Evolutionary conservation across 2,329 filamentous ascomycete genomes (phyloP), one percentile per base, ranked within the genome.

Genomic region (Hawksworthiomyces lignivorus): DNA sequence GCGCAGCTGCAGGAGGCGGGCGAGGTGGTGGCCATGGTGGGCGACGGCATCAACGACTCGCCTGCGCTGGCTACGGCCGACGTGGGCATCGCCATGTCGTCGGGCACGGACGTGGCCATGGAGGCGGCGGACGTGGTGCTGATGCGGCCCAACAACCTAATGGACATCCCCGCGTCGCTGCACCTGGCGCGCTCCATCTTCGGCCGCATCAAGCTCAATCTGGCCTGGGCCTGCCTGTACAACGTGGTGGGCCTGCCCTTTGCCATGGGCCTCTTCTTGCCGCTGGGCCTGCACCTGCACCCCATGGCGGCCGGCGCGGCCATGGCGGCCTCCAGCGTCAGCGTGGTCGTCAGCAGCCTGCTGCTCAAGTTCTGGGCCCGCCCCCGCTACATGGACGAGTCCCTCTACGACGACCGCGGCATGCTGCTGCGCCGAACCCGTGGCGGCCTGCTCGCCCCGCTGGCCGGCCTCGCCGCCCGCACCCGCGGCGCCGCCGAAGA

Each of bases 21-120:
- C 47, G 77, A 88, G 53, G 70, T 84, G 37, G 87, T 97, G 20
- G 92, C 87, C 52, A 98, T 98, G 92, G 89, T 97, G 12, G 89
- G 92, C 39, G 92, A 98, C 61, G 92, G 92, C 31, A 96, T 98
- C 73, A 98, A 98, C 63, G 92, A 98, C 67, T 95, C 88, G 0
- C 92, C 92, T 0, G 92, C 92, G 1, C 77, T 98, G 10, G 92
- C 88, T 1, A 94, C 88, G 1, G 89, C 92, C 10, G 82, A 94
- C 52, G 80, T 97, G 21, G 92, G 92, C 49, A 95, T 98, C 52
- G 89, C 89, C 44, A 87, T 98, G 62, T 77, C 87, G 5, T 88
- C 82, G 7, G 92, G 92, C 43, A 97, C 92, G 0, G 92, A 97
- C 58, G 90, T 98, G 2, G 92, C 92, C 37, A 94, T 98, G 80